Evolutionary conservation across 2,329 filamentous ascomycete species (phyloP), one percentile per base, ranked within the genome.

Genomic region (Ophiocordyceps robertsii): DNA sequence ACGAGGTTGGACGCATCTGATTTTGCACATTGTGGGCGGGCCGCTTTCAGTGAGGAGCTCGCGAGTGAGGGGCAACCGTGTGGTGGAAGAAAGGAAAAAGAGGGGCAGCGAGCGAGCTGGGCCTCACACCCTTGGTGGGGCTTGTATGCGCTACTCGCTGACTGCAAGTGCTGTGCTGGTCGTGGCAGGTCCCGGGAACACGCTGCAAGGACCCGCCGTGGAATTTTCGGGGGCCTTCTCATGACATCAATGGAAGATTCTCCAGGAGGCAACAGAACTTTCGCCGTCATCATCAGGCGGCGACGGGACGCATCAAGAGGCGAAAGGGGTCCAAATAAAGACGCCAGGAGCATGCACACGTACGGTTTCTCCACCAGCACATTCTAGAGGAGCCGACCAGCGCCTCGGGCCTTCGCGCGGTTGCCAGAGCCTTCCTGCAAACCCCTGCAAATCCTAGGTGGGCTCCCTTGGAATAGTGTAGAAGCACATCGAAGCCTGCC

Each of bases 391-490:
- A 16, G 16, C 16, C 14, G 14, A 36, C 33, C 33, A 16, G 9
- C 33, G 6, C 17, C 33, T n/a, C 6, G 33, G 4, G 47, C 45
- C 47, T 48, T 52, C 53, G 42, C 33, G 44, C 42, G 48, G 51
- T 49, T 56, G 50, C 60, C 55, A 60, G 56, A 57, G 50, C 45
- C 52, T 63, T 63, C 61, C 52, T 42, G 47, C 50, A 51, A 19
- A 49, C 54, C 59, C 59, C 57, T 56, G 56, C 51, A 56, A 52
- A 47, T 40, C 55, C 54, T 51, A 50, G 51, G 57, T 60, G 60
- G 62, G 59, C 59, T 60, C 53, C 56, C 53, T 60, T 66, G 58
- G 63, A 66, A 66, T 53, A 58, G 56, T 58, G 56, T 59, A 62
- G 63, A 66, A 66, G 55, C 63, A 48, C 56, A 60, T 66, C 60